Evolutionary conservation across 2,329 filamentous ascomycete genomes (phyloP).

Genomic region (Emydomyces testavorans): DNA sequence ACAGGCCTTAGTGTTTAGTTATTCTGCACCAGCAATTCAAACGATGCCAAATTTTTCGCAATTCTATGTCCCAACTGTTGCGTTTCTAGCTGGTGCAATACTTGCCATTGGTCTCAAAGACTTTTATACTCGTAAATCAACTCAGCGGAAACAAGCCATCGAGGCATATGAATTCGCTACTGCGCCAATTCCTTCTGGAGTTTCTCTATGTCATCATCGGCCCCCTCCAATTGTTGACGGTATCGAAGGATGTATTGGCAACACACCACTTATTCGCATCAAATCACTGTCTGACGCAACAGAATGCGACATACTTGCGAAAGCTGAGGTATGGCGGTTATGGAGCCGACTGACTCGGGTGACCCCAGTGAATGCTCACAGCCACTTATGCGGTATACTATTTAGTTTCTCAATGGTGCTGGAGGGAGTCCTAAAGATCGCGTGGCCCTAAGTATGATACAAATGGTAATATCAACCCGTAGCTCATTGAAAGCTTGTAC

Average conservation of each 20-base stretch:
- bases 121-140: slow-evolving; percentile 54
- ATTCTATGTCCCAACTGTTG: slow-evolving; percentile 36
- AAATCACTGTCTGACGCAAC: slow-evolving; percentile 76
- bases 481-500: neutral
- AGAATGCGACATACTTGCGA: slow-evolving; percentile 79
- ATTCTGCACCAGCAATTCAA: too few species aligned
- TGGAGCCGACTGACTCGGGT: slow-evolving; percentile 12
- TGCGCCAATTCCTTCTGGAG: slow-evolving; percentile 18
- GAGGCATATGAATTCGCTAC: neutral
- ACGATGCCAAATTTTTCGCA: neutral
- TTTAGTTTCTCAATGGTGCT: slow-evolving; percentile 79
- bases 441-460: slow-evolving; percentile 83
- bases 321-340: slow-evolving; percentile 55
- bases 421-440: slow-evolving; percentile 91
- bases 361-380: neutral
- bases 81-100: slow-evolving; percentile 67
- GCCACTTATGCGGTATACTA: neutral
- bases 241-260: slow-evolving; percentile 83
- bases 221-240: slow-evolving; percentile 54
- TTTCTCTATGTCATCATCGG: slow-evolving; percentile 16
- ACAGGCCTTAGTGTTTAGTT: too few species aligned
- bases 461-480: slow-evolving; percentile 33
- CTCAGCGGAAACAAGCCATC: slow-evolving; percentile 27
- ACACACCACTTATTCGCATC: slow-evolving; percentile 81
- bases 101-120: slow-evolving; percentile 70